Conservation (phyloP, 2,329 filamentous ascomycete species). For the Neofusicoccum kwambonambiense region DNA sequence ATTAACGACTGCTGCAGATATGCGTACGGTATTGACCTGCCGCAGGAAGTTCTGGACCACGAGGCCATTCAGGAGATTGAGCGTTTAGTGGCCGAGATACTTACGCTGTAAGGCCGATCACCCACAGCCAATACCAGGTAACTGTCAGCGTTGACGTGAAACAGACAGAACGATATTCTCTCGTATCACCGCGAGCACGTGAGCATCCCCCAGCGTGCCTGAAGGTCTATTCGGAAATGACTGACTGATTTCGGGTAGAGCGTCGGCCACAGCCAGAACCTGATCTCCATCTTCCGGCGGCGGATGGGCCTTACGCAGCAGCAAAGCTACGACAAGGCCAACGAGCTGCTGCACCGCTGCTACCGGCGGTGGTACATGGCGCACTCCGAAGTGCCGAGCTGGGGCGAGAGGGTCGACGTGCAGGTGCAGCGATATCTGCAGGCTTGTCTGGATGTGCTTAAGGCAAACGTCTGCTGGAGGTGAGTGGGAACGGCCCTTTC, state of each 20-base stretch:
- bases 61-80: conserved; percentile 18
- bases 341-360: conserved; percentile 17
- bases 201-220: not conserved
- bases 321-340: conserved; percentile 17
- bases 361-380: conserved; percentile 19
- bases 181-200: conserved; percentile 19
- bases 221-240: conserved; percentile 10
- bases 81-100: conserved; percentile 18
- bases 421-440: conserved; percentile 19
- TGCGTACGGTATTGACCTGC: conserved; percentile 16
- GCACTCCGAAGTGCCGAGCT: conserved; percentile 15
- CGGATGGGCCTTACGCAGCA: conserved; percentile 18
- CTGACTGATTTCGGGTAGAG: conserved; percentile 18
- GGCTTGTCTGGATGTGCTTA: conserved; percentile 17
- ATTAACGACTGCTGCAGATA: conserved; percentile 9
- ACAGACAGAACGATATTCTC: conserved; percentile 18
- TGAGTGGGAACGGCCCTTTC: not conserved
- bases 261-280: conserved; percentile 18
- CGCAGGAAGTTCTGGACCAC: conserved; percentile 5
- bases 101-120: conserved; percentile 12
- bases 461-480: conserved; percentile 18
- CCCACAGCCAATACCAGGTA: not conserved
- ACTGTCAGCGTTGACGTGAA: not conserved
- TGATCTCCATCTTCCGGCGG: conserved; percentile 19
- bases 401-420: conserved; percentile 16